Evolutionary conservation across 768 basidiomycete species (phyloP).

Genomic region (Calocera cornea): DNA sequence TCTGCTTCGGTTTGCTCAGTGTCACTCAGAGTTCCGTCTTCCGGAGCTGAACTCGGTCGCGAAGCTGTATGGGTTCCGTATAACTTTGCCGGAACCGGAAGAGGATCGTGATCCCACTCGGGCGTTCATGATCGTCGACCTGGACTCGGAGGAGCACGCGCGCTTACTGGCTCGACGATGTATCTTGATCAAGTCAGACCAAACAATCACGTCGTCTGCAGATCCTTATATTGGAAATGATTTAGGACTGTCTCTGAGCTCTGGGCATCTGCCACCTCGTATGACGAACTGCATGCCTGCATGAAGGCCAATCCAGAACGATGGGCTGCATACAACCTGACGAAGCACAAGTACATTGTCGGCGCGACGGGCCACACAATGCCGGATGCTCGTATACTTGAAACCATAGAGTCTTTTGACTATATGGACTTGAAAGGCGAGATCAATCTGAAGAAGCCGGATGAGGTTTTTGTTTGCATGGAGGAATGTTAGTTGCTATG

Average conservation of each 20-base stretch:
- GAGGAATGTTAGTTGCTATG: conserved; percentile 62
- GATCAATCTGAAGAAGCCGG: conserved; percentile 69
- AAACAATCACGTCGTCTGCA: conserved; percentile 1
- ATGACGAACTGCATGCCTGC: conserved; percentile 51
- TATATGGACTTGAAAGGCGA: conserved; percentile 75
- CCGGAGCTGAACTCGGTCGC: conserved; percentile 71
- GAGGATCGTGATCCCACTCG: conserved; percentile 40
- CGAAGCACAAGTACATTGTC: conserved; percentile 71
- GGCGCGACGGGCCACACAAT: conserved; percentile 64
- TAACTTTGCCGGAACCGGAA: conserved; percentile 35
- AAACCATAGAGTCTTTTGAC: conserved; percentile 62
- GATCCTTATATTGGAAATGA: conserved; percentile 5
- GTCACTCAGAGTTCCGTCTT: conserved; percentile 67
- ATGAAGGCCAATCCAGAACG: conserved; percentile 31
- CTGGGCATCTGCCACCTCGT: conserved; percentile 55
- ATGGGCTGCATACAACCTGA: conserved; percentile 50
- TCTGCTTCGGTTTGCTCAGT: conserved; percentile 67
- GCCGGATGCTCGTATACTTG: conserved; percentile 47
- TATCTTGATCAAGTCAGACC: conserved; percentile 58
- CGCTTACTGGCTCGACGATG: conserved; percentile 59
- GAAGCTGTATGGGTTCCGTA: conserved; percentile 52
- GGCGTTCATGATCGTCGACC: conserved; percentile 60
- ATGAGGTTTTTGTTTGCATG: conserved; percentile 56
- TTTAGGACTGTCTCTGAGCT: conserved; percentile 32
- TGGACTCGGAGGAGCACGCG: conserved; percentile 63